Percentiles rank a stretch among this genome's conserved stretches.
Conservation (phyloP, 1,139 yeast genomes). For the Candida frijolesensis region DNA sequence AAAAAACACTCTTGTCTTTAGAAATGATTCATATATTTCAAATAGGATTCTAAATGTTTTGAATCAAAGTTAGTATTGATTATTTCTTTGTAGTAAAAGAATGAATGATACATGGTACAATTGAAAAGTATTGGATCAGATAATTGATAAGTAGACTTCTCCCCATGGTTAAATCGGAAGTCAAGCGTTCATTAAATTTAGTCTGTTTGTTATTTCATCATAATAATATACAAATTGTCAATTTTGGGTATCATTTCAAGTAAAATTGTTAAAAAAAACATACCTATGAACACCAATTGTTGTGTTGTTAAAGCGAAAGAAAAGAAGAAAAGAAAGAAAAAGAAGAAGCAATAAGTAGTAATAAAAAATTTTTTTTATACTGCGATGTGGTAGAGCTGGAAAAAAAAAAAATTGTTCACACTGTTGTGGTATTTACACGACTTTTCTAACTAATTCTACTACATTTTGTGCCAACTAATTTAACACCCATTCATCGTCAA, state of each 20-base stretch:
- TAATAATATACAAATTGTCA: neutral
- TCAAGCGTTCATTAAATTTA: constrained; percentile 17
- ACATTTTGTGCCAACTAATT: too few relatives aligned
- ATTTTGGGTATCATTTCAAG: neutral
- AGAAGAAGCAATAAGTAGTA: too few relatives aligned
- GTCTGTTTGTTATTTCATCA: constrained; percentile 16
- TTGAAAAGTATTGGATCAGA: constrained; percentile 6
- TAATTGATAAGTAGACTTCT: constrained; percentile 13
- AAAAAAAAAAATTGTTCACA: too few relatives aligned
- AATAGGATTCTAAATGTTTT: neutral
- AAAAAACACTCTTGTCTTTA: neutral
- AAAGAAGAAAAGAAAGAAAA: neutral
- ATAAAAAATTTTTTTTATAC: too few relatives aligned
- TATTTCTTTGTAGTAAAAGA: neutral
- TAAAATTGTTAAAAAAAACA: constrained; percentile 6
- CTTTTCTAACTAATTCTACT: too few relatives aligned
- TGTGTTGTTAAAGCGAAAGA: neutral
- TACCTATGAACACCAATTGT: constrained; percentile 4
- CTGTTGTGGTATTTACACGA: too few relatives aligned
- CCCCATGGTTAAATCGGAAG: constrained; percentile 15
- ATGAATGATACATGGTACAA: neutral
- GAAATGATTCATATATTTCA: neutral
- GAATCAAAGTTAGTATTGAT: constrained; percentile 2
- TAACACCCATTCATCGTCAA: too few relatives aligned
- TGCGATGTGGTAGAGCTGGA: too few relatives aligned